Base-by-base conservation (phyloP, 306 rosid genomes). In the Dalbergia oliveri region DNA sequence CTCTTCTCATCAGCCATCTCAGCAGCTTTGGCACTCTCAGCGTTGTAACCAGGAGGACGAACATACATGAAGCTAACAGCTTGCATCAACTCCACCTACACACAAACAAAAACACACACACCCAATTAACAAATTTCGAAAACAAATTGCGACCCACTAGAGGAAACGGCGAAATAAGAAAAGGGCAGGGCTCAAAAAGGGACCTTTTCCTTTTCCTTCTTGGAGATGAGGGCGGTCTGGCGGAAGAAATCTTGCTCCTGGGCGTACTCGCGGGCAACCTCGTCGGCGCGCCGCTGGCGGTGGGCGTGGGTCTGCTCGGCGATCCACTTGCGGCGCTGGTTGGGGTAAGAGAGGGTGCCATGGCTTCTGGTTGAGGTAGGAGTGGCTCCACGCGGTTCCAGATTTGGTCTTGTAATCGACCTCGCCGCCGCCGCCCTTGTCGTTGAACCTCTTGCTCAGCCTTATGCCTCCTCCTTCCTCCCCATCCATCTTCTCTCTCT, bases 261-360 rank as follows among this genome's bases (percentile, higher is more conserved):
- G 59, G 95, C 88, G 79, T 89, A 95, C 97, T 95, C 99, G 67
- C 96, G 98, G n/a, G 99, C 86, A 44, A 95, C 96, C 77, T 95
- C 98, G 7, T 93, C 91, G 33, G 84, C 13, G 31, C 92, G 97
- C 35, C 97, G 97, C 58, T 86, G 64, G 49, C 72, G 88, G 11
- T 88, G 83, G 74, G 91, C 86, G 81, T 93, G 91, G 57, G 94
- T 90, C 73, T 95, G 99, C 77, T 95, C 99, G 79, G 98, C 96
- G 79, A 95, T 95, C 99, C 99, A 95, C 86, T 91, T 95, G 77
- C 98, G 97, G 74, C 97, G 97, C 72, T 94, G 99, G 77, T 94
- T 94, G 26, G 99, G 98, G 86, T 94, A 94, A 50, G 99, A 94
- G 94, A 75, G 97, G 99, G 72, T 94, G 99, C 99, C 99, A 94